Percentiles rank a stretch among this genome's conserved stretches.
These are phyloP conservation scores for Pseudomonodictys pantanalensis DNA, from an alignment of 495 filamentous ascomycete genomes.

Conservation along the genomic window DNA sequence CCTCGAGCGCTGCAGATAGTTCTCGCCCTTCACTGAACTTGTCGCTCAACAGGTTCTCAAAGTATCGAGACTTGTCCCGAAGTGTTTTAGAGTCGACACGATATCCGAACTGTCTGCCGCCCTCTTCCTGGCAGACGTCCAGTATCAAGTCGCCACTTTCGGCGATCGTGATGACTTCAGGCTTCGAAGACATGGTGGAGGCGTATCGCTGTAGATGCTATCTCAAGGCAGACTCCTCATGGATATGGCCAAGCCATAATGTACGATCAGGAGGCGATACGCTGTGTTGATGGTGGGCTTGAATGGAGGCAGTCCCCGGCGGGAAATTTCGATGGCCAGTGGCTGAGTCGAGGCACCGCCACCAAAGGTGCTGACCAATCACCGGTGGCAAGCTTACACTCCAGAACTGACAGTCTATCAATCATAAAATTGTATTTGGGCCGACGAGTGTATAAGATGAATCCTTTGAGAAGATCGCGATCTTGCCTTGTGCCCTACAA, in stretches of 20 bases:
- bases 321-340: neutral
- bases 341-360: neutral
- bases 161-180: constrained; percentile 40
- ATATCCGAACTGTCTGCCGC: constrained; percentile 34
- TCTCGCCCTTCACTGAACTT: constrained; percentile 52
- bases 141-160: constrained; percentile 56
- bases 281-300: neutral
- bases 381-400: too few species aligned
- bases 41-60: constrained; percentile 52
- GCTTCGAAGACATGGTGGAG: neutral
- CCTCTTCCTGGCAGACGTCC: constrained; percentile 42
- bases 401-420: too few species aligned
- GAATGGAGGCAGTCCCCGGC: neutral
- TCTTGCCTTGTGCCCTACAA: too few species aligned
- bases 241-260: constrained; percentile 32
- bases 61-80: constrained; percentile 57
- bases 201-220: neutral
- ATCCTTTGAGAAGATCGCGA: too few species aligned
- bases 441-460: too few species aligned
- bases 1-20: constrained; percentile 45
- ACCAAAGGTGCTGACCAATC: neutral
- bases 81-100: constrained; percentile 42
- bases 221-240: constrained; percentile 14
- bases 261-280: neutral
- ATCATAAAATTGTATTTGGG: too few species aligned